phyloP scores from a whole-genome alignment of 1,284 basidiomycete species.

The Meira nashicola region DNA sequence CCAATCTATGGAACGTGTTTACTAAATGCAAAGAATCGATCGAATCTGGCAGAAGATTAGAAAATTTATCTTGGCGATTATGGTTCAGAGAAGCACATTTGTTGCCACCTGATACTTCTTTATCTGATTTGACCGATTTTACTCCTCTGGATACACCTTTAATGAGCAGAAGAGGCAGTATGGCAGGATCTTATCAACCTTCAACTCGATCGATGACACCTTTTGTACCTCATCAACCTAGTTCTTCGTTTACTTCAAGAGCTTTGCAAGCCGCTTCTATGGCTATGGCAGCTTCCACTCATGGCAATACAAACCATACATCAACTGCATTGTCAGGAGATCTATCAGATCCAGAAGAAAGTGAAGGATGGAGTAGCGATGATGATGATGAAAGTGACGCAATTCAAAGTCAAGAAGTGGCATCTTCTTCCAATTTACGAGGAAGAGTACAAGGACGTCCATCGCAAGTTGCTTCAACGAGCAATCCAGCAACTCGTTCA shows the following conservation, averaged over 20 bases:
- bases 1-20: slow-evolving; percentile 60
- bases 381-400: background rate
- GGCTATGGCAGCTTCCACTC: background rate
- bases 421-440: too few species aligned
- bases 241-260: background rate
- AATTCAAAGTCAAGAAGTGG: background rate
- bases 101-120: slow-evolving; percentile 33
- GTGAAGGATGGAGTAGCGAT: background rate
- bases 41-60: slow-evolving; percentile 69
- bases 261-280: background rate
- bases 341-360: background rate
- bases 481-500: background rate
- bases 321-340: background rate
- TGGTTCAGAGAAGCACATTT: slow-evolving; percentile 65
- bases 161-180: slow-evolving; percentile 33
- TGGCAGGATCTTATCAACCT: slow-evolving; percentile 5
- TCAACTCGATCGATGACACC: background rate
- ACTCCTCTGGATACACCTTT: slow-evolving; percentile 34
- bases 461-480: background rate
- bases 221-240: too few species aligned
- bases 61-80: slow-evolving; percentile 79
- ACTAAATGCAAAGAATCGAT: slow-evolving; percentile 74
- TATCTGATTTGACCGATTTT: slow-evolving; percentile 34
- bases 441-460: background rate
- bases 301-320: background rate